Evolutionary conservation across 305 asterid genomes (phyloP).

Genomic region (Fraxinus sp.): DNA sequence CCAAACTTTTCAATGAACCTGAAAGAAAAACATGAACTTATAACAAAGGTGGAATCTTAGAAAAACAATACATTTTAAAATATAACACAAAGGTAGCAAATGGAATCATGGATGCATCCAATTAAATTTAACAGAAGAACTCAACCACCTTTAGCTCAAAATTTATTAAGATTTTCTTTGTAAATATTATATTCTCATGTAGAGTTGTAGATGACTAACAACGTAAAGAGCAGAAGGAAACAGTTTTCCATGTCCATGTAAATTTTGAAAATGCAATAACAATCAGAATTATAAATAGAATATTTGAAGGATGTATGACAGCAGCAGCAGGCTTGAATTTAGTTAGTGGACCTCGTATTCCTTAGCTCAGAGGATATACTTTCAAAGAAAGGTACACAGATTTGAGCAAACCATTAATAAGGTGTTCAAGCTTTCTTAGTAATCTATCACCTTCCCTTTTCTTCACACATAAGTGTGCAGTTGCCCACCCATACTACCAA

Average conservation of each 20-base stretch:
- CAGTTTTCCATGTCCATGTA: neutral
- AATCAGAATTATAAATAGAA: neutral
- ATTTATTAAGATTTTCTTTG: neutral
- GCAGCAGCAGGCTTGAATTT: neutral
- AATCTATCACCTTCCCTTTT: neutral
- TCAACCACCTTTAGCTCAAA: constrained; percentile 6
- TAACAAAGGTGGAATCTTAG: neutral
- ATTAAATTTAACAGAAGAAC: constrained; percentile 1
- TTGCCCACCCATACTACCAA: neutral
- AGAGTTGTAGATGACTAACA: constrained; percentile 16
- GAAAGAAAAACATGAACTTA: constrained; percentile 16
- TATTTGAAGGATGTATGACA: neutral
- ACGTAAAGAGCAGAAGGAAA: neutral
- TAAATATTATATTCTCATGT: neutral
- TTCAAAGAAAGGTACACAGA: neutral
- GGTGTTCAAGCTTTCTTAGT: neutral
- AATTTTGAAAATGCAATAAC: neutral
- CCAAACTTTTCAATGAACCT: constrained; percentile 92
- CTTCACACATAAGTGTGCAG: neutral
- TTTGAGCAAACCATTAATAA: neutral
- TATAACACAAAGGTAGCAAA: constrained; percentile 8
- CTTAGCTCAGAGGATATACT: neutral
- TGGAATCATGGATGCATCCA: neutral
- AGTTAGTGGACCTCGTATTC: neutral
- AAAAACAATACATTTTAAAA: neutral